Evolutionary conservation across 2,329 filamentous ascomycete species (phyloP).

Genomic region (Tolypocladium inflatum): DNA sequence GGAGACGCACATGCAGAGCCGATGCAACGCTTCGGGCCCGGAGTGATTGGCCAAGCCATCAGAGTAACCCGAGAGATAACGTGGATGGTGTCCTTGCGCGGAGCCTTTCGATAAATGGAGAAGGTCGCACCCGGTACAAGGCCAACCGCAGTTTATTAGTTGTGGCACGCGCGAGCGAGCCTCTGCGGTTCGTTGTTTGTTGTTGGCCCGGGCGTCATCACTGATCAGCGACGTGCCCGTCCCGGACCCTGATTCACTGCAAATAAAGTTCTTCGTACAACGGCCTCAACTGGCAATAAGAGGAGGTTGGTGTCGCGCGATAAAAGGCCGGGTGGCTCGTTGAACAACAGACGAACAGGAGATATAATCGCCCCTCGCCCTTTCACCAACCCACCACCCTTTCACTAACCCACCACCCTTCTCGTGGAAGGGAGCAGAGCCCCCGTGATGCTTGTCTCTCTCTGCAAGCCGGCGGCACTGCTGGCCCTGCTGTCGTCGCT

Average conservation of each 20-base stretch:
- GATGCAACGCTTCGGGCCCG: not conserved
- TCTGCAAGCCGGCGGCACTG: constrained; percentile 6
- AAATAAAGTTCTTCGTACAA: too few relatives aligned
- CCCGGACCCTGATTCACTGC: too few relatives aligned
- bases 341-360: not conserved
- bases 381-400: not conserved
- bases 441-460: constrained; percentile 1
- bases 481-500: constrained; percentile 9
- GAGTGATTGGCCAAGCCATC: not conserved
- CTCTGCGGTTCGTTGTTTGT: not conserved
- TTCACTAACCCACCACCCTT: not conserved
- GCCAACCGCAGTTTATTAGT: not conserved
- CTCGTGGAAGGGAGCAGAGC: not conserved
- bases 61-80: not conserved
- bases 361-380: not conserved
- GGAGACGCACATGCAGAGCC: not conserved
- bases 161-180: not conserved
- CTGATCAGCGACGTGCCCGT: not conserved
- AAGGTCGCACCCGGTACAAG: not conserved
- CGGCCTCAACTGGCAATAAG: not conserved
- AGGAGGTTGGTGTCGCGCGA: not conserved
- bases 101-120: not conserved
- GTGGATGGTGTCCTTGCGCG: not conserved
- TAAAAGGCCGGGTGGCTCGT: not conserved
- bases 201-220: not conserved